These are phyloP conservation scores for Bruguiera hainesii DNA, from an alignment of 441 rosid species.

Conservation along the genomic window DNA sequence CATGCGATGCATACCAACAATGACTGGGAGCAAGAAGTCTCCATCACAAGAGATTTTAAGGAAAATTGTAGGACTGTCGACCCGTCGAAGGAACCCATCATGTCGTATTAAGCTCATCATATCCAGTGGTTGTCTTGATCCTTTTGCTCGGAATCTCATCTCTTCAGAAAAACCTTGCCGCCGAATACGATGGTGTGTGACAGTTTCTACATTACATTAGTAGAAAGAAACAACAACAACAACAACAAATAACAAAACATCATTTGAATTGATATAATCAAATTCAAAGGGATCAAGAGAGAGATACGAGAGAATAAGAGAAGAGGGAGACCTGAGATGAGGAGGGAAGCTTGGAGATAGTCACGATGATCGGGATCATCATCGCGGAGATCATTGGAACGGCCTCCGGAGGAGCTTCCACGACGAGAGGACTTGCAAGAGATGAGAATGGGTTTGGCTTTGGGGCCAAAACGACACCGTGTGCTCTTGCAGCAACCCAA, in stretches of 20 bases:
- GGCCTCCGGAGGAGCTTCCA: conserved; percentile 38
- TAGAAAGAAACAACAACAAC: background rate
- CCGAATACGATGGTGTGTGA: conserved; percentile 41
- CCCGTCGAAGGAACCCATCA: conserved; percentile 50
- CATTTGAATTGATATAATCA: background rate
- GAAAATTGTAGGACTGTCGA: conserved; percentile 79
- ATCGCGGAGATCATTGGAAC: conserved; percentile 32
- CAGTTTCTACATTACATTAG: conserved; percentile 35
- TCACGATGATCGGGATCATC: conserved; percentile 38
- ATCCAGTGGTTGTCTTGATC: conserved; percentile 27
- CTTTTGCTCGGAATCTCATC: conserved; percentile 12
- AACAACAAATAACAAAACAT: background rate
- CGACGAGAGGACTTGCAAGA: conserved; percentile 38
- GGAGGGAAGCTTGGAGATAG: conserved; percentile 72
- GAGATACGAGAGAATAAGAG: background rate
- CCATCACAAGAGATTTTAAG: conserved; percentile 84
- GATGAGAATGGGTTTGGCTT: conserved; percentile 24
- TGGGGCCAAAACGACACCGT: conserved; percentile 15
- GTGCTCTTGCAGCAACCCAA: conserved; percentile 21
- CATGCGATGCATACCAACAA: conserved; percentile 45
- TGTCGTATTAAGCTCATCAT: conserved; percentile 39
- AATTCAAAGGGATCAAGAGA: background rate
- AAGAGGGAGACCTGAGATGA: conserved; percentile 49
- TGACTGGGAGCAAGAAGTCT: conserved; percentile 71
- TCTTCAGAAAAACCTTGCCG: conserved; percentile 40